Evolutionary conservation across 768 basidiomycete species (phyloP).

Genomic region (Suillus variegatus): DNA sequence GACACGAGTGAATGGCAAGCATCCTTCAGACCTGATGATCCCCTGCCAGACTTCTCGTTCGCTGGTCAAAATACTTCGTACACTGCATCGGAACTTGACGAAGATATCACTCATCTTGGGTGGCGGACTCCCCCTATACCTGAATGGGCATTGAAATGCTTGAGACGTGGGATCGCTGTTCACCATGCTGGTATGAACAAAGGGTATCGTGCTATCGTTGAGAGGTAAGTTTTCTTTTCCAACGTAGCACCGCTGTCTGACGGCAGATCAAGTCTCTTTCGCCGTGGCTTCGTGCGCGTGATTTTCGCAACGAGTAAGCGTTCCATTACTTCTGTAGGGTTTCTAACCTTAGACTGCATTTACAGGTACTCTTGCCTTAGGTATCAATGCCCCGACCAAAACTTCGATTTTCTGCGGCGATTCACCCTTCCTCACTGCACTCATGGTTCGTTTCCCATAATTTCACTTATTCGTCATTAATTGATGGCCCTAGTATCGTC

Average conservation of each 20-base stretch:
- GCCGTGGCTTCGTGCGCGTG: conserved; percentile 61
- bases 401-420: conserved; percentile 66
- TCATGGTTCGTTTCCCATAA: conserved; percentile 45
- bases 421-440: conserved; percentile 59
- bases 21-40: conserved; percentile 58
- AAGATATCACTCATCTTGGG: conserved; percentile 43
- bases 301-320: conserved; percentile 62
- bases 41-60: conserved; percentile 62
- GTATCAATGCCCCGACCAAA: conserved; percentile 74
- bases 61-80: conserved; percentile 44
- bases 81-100: conserved; percentile 47
- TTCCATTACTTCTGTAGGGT: neutral
- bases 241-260: conserved; percentile 5
- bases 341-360: conserved; percentile 4
- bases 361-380: conserved; percentile 66
- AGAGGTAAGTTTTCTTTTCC: conserved; percentile 40
- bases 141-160: conserved; percentile 47
- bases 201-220: conserved; percentile 55
- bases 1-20: conserved; percentile 45
- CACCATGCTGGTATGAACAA: conserved; percentile 75
- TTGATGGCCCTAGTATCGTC: conserved; percentile 53
- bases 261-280: conserved; percentile 48
- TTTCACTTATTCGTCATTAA: neutral
- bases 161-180: conserved; percentile 64
- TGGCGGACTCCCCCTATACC: conserved; percentile 14